Percentiles rank a stretch among this genome's conserved stretches.
Conservation (phyloP, 768 basidiomycete genomes). For the Russula griseocarnosa region DNA sequence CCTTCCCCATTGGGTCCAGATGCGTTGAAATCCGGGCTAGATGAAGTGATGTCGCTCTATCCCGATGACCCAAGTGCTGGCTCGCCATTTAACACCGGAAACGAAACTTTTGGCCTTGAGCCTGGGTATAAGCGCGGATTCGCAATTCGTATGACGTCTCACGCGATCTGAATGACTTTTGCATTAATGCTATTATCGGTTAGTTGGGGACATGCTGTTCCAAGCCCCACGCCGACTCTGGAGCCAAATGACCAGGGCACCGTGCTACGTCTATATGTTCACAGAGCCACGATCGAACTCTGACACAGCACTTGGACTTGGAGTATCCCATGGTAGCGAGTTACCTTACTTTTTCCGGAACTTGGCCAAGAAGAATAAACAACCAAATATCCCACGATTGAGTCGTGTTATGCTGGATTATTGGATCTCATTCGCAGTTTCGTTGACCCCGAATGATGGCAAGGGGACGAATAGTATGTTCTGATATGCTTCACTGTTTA, state of each 20-base stretch:
- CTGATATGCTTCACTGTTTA: neutral
- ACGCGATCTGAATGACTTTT: too few relatives aligned
- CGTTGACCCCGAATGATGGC: conserved; percentile 45
- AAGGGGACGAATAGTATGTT: conserved; percentile 36
- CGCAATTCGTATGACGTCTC: conserved; percentile 30
- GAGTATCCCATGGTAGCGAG: conserved; percentile 29
- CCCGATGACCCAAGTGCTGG: conserved; percentile 43
- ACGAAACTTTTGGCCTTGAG: conserved; percentile 42
- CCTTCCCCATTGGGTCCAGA: conserved; percentile 23
- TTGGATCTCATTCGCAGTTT: conserved; percentile 46
- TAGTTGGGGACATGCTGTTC: conserved; percentile 42
- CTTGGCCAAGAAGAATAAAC: conserved; percentile 5
- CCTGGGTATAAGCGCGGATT: conserved; percentile 40
- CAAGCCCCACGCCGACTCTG: conserved; percentile 40
- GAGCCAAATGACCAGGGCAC: conserved; percentile 41
- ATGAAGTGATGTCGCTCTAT: conserved; percentile 39
- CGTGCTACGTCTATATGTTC: conserved; percentile 44
- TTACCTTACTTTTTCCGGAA: conserved; percentile 28
- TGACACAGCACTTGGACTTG: conserved; percentile 4
- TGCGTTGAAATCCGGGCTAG: conserved; percentile 28
- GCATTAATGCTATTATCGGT: neutral
- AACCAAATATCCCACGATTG: conserved; percentile 24
- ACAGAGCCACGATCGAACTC: conserved; percentile 36
- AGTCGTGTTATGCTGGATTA: conserved; percentile 42
- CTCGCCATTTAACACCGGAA: conserved; percentile 46